Percentiles rank a stretch among this genome's conserved stretches.
These are phyloP conservation scores for Dothistroma pini DNA, from an alignment of 2,329 filamentous ascomycete genomes.

Conservation along the genomic window DNA sequence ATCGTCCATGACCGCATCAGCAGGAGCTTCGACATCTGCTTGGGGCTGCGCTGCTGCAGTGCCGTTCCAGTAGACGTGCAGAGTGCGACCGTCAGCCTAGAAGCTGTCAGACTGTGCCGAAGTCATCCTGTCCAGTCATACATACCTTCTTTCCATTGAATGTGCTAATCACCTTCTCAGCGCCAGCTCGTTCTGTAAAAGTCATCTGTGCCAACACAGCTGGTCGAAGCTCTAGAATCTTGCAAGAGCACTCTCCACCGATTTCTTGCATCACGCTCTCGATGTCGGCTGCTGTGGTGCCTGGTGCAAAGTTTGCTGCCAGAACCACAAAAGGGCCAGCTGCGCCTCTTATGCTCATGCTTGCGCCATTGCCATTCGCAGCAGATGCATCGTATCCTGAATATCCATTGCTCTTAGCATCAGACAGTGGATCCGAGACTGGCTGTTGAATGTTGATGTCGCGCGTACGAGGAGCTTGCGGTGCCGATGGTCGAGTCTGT, in stretches of 20 bases:
- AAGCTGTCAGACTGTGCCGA: conserved; percentile 3
- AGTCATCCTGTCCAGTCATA: conserved; percentile 9
- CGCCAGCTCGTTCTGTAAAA: conserved; percentile 68
- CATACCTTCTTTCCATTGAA: conserved; percentile 76
- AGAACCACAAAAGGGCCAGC: conserved; percentile 67
- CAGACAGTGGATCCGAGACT: conserved; percentile 32
- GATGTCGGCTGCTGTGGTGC: conserved; percentile 77
- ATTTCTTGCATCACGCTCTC: conserved; percentile 67
- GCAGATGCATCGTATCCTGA: conserved; percentile 29
- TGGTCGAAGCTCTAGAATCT: conserved; percentile 62
- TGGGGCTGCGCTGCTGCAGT: conserved; percentile 24
- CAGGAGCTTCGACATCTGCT: conserved; percentile 15
- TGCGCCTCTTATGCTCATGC: conserved; percentile 68
- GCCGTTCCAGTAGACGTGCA: conserved; percentile 60
- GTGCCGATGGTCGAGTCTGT: conserved; percentile 5
- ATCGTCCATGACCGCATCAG: conserved; percentile 29
- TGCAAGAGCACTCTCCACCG: conserved; percentile 65
- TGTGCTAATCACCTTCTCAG: conserved; percentile 67
- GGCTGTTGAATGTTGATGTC: conserved; percentile 38
- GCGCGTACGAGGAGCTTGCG: conserved; percentile 38
- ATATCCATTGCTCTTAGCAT: conserved; percentile 28
- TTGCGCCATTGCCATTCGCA: conserved; percentile 36
- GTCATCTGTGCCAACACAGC: conserved; percentile 75
- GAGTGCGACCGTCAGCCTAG: conserved; percentile 68
- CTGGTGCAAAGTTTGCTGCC: conserved; percentile 77